Percentiles rank a stretch among this genome's conserved stretches.
Conservation (phyloP, 352 stramenopile genomes). For the Phytophthora aleatoria region DNA sequence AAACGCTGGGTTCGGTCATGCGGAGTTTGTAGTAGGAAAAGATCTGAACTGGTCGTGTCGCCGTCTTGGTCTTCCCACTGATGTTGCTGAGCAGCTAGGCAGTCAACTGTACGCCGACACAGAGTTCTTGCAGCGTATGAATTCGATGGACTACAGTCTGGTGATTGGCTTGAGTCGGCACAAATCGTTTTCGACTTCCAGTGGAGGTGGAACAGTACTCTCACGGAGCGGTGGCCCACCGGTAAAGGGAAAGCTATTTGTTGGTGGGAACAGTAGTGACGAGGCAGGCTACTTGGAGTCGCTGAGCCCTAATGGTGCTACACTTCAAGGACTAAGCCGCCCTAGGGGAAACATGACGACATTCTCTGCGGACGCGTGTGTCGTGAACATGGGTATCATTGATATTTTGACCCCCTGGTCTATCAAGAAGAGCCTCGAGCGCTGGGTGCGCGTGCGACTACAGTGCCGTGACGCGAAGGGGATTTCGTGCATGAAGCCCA, state of each 20-base stretch:
- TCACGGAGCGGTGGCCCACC: slow-evolving; percentile 35
- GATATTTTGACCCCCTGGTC: slow-evolving; percentile 97
- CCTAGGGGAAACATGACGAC: slow-evolving; percentile 38
- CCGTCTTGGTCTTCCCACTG: slow-evolving; percentile 67
- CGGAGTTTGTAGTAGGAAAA: slow-evolving; percentile 84
- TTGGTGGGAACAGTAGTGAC: slow-evolving; percentile 37
- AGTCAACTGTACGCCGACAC: slow-evolving; percentile 91
- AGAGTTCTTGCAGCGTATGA: slow-evolving; percentile 93
- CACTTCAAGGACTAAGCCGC: slow-evolving; percentile 31
- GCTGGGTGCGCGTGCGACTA: slow-evolving; percentile 82
- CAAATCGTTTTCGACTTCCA: slow-evolving; percentile 46
- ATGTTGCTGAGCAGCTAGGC: slow-evolving; percentile 74
- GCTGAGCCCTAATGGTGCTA: slow-evolving; percentile 48
- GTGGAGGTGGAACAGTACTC: slow-evolving; percentile 36
- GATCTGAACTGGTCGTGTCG: slow-evolving; percentile 88
- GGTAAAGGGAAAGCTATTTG: slow-evolving; percentile 42
- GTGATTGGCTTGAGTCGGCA: slow-evolving; percentile 91
- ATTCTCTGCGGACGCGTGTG: slow-evolving; percentile 69
- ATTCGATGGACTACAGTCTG: slow-evolving; percentile 98
- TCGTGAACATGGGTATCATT: slow-evolving; percentile 97
- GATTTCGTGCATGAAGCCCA: slow-evolving; percentile 86
- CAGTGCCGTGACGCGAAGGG: slow-evolving; percentile 78
- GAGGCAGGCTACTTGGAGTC: slow-evolving; percentile 66
- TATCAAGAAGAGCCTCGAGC: slow-evolving; percentile 92
- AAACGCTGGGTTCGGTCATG: slow-evolving; percentile 62